Percentiles rank a stretch among this genome's conserved stretches.
Conservation (phyloP, 257 asterid genomes). For the Lavandula angustifolia region DNA sequence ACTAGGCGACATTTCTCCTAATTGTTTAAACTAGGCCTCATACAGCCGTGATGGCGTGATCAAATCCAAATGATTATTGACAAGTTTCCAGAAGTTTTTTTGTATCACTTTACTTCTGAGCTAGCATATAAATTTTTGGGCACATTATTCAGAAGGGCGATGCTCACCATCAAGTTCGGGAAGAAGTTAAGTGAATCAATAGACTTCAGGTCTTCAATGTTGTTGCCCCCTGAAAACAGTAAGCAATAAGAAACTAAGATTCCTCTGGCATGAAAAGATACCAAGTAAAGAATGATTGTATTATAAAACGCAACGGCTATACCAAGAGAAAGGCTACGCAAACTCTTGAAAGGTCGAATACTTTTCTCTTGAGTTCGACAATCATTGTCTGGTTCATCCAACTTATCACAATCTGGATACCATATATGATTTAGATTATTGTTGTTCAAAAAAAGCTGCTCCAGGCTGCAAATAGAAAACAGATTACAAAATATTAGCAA, state of each 20-base stretch:
- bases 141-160: slow-evolving; percentile 16
- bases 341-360: slow-evolving; percentile 57
- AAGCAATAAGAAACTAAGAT: slow-evolving; percentile 29
- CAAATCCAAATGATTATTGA: slow-evolving; percentile 11
- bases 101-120: slow-evolving; percentile 5
- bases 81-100: background rate
- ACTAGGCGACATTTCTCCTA: slow-evolving; percentile 11
- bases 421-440: slow-evolving; percentile 57
- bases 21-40: background rate
- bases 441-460: slow-evolving; percentile 82
- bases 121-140: background rate
- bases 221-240: slow-evolving; percentile 68
- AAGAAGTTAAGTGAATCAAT: slow-evolving; percentile 78
- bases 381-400: slow-evolving; percentile 37
- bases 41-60: slow-evolving; percentile 1
- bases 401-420: slow-evolving; percentile 54
- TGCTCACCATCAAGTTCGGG: slow-evolving; percentile 76
- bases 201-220: slow-evolving; percentile 65
- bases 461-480: slow-evolving; percentile 62
- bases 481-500: slow-evolving; percentile 29
- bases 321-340: slow-evolving; percentile 84
- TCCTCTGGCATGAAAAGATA: slow-evolving; percentile 25
- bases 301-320: slow-evolving; percentile 25
- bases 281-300: slow-evolving; percentile 21
- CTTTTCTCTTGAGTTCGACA: slow-evolving; percentile 41